phyloP scores from a whole-genome alignment of 371 early-diverging fungal genomes.

The Mucor racemosus region DNA sequence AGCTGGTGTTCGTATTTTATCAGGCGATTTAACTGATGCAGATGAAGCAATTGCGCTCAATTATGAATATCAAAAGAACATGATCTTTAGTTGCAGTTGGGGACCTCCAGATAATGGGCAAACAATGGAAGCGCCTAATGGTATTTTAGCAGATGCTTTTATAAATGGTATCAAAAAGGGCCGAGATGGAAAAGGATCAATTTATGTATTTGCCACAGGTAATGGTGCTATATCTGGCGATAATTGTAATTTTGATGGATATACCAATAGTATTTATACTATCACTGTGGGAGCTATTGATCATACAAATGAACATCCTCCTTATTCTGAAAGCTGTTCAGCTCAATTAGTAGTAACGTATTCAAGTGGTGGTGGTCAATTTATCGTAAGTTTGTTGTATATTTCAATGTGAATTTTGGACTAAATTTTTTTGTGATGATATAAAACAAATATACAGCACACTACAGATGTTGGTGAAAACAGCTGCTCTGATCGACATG shows the following conservation, averaged over 20 bases:
- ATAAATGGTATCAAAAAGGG: constrained; percentile 84
- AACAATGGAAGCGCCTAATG: constrained; percentile 87
- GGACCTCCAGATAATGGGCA: constrained; percentile 94
- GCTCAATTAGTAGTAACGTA: constrained; percentile 91
- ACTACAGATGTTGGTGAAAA: constrained; percentile 84
- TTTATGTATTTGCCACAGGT: constrained; percentile 95
- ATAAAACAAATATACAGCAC: constrained; percentile 50
- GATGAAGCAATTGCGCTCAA: constrained; percentile 93
- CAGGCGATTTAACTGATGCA: constrained; percentile 82
- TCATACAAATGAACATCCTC: constrained; percentile 73
- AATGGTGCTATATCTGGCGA: constrained; percentile 87
- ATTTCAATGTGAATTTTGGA: background rate
- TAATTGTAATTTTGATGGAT: constrained; percentile 97
- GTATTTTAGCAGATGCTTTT: constrained; percentile 81
- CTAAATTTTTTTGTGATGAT: background rate
- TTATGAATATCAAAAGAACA: constrained; percentile 83
- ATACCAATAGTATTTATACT: constrained; percentile 94
- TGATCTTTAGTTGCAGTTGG: constrained; percentile 96
- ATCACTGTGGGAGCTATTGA: constrained; percentile 94
- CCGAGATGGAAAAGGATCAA: constrained; percentile 82
- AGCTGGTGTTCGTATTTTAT: constrained; percentile 92
- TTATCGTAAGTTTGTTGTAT: constrained; percentile 63
- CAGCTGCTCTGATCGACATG: constrained; percentile 78
- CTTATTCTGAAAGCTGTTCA: constrained; percentile 90
- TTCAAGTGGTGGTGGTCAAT: constrained; percentile 77